Evolutionary conservation across 805 yeast species (phyloP).

Genomic region (Isabelozyma gotoi): DNA sequence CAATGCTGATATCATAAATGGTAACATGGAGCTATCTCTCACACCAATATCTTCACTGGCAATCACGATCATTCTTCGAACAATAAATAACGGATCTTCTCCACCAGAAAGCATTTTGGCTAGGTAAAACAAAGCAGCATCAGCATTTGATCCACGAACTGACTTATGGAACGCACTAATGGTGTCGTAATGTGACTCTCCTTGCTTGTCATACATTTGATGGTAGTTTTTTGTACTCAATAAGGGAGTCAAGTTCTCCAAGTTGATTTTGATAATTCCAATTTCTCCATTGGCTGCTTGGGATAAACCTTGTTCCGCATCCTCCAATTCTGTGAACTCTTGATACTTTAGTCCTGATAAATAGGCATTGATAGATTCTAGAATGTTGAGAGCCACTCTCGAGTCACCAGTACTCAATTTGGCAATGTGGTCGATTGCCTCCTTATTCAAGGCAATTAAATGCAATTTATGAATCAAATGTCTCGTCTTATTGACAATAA

Average conservation of each 20-base stretch:
- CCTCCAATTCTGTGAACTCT: constrained; percentile 15
- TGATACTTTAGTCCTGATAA: constrained; percentile 31
- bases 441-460: constrained; percentile 52
- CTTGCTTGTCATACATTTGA: constrained; percentile 76
- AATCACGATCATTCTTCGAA: constrained; percentile 88
- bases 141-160: constrained; percentile 83
- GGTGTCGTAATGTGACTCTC: constrained; percentile 92
- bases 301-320: constrained; percentile 11
- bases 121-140: constrained; percentile 86
- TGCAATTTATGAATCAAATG: constrained; percentile 50
- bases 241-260: constrained; percentile 40
- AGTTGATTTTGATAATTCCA: constrained; percentile 41
- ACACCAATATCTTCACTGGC: constrained; percentile 95
- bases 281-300: constrained; percentile 2
- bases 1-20: constrained; percentile 83
- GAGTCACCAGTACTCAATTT: constrained; percentile 86
- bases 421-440: constrained; percentile 65
- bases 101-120: constrained; percentile 91
- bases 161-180: constrained; percentile 95
- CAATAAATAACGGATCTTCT: constrained; percentile 87
- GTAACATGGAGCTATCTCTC: constrained; percentile 77
- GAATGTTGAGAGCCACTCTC: constrained; percentile 72
- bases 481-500: constrained; percentile 57
- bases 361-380: constrained; percentile 71
- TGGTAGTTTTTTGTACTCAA: constrained; percentile 44